A percentile compares a stretch with the other conserved stretches of the same genome.
Conservation (phyloP, 2,329 filamentous ascomycete species). For the Beauveria rudraprayagi region DNA sequence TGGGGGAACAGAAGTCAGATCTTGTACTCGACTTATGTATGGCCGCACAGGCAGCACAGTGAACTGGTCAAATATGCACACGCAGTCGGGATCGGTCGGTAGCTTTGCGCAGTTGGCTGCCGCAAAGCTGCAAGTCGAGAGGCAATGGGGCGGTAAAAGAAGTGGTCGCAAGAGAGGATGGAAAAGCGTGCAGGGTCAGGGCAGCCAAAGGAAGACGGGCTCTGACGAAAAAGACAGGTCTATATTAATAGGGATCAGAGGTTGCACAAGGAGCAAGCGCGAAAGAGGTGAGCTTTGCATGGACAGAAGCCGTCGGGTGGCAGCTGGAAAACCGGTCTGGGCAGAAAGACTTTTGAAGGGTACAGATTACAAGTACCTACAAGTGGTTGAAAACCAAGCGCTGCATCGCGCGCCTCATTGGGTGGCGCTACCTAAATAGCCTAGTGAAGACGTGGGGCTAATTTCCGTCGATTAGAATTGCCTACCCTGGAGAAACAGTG, state of each 20-base stretch:
- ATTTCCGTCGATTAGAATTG: not conserved
- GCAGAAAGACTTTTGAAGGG: not conserved
- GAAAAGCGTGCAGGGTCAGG: not conserved
- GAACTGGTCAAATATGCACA: no score
- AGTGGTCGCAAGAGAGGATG: not conserved
- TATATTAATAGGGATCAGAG: not conserved
- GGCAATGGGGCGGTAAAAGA: not conserved
- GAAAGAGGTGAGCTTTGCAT: not conserved
- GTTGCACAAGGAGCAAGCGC: not conserved
- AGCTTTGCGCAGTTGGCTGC: not conserved
- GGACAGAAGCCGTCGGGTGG: not conserved
- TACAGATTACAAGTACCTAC: not conserved
- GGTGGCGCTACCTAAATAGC: not conserved
- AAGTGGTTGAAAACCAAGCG: not conserved
- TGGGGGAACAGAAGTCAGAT: not conserved
- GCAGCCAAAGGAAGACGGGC: not conserved
- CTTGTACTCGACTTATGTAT: not conserved
- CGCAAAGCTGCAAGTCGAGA: not conserved
- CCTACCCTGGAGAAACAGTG: conserved; percentile 6
- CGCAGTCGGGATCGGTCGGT: not conserved
- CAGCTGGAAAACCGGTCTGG: not conserved
- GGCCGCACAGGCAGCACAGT: not conserved
- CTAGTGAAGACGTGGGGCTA: not conserved
- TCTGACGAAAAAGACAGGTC: not conserved
- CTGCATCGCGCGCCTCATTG: conserved; percentile 6